Evolutionary conservation across 495 filamentous ascomycete species (phyloP), one percentile per base, ranked within the genome.

Genomic region (Amorphotheca resinae): DNA sequence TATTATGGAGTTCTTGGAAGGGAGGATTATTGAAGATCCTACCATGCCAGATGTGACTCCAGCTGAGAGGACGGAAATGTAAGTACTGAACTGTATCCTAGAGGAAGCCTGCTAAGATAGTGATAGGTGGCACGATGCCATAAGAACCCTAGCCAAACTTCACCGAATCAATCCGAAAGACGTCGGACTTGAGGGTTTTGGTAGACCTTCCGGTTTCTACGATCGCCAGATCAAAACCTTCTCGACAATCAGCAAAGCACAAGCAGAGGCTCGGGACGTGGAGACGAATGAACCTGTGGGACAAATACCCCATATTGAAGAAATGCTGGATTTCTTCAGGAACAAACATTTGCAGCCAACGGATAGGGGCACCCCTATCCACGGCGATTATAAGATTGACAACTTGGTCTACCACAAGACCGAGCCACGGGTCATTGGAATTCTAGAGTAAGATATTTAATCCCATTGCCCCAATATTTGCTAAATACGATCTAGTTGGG

Each of bases 341-440:
- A 67, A 80, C 61, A 64, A 75, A 44, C 60, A 64, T 46, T 69
- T 64, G 22, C 85, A 93, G 57, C 88, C 91, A 1, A 69, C 67
- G 22, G 88, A 95, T 53, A 68, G 83, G 32, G 77, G 74, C 17
- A 80, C 78, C 1, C 67, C 95, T 16, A 77, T 98, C 20, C 91
- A 98, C 54, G 91, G 91, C 20, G 91, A 98, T 54, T 98, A 89
- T 66, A 98, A 98, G 64, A 89, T 98, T 55, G 91, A 98, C 60
- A 98, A 98, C 53, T 64, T 96, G 45, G 82, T 98, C 33, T 98
- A 89, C 59, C 86, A 93, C 62, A 78, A 82, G 62, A 87, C 78
- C 0, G 86, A 93, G 61, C 76, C 91, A 9, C 61, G 78, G 35
- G 88, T 96, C 9, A 88, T 95, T 63, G 91, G 88, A 4, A 86